Evolutionary conservation across 441 rosid genomes (phyloP), one percentile per base, ranked within the genome.

Genomic region (Kokia cookei): DNA sequence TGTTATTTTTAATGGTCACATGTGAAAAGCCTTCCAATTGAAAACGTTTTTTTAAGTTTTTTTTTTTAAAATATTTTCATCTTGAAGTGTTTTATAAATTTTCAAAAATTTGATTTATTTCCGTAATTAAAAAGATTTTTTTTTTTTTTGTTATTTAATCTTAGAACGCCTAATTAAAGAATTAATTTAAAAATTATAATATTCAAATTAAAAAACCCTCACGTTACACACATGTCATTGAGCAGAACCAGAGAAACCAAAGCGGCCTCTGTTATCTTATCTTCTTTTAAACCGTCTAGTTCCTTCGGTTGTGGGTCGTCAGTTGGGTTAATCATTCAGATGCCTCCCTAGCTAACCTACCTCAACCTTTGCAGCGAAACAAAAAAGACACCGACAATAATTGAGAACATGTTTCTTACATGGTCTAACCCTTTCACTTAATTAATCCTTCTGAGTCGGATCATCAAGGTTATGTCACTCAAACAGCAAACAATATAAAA

Each of bases 351-450:
- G 53, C 42, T 13, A n/a, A 14, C 53, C 29, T 45, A 14, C 76
- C 78, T 62, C 26, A 65, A 75, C 58, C 78, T 53, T 22, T 45
- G 32, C 73, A 24, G 69, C 66, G 70, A 78, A 57, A 62, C 12
- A 37, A 37, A 37, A 37, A 37, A 4, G 7, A 13, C 53, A 48
- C 15, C 11, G 40, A 47, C 22, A 32, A 7, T 10, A n/a, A 35
- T 10, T 5, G 9, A 66, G 37, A 37, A 76, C 77, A 62, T 74
- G 80, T 58, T 45, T 69, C 37, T 65, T 55, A 37, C 71, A 71
- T 22, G 50, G 26, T 19, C 32, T 57, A 69, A 13, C 72, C 82
- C 63, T 71, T 53, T 65, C 48, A 22, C 27, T 50, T 48, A 69
- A 61, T 51, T 51, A 47, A 68, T 67, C 47, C 53, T 42, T 58